These are phyloP conservation scores for Hyaloscypha bicolor DNA, from an alignment of 495 filamentous ascomycete species.

Conservation along the genomic window DNA sequence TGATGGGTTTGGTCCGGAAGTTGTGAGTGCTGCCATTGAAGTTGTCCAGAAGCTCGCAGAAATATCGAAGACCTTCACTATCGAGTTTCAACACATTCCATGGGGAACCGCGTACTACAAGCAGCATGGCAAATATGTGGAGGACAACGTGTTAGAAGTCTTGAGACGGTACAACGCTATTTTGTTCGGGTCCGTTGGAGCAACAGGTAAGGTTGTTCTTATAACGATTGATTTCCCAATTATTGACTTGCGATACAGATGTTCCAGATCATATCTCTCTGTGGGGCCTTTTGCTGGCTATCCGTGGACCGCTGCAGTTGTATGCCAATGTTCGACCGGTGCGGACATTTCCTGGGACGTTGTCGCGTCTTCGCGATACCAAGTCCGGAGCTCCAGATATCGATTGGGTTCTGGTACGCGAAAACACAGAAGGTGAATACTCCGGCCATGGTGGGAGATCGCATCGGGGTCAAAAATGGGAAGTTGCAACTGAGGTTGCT, in stretches of 20 bases:
- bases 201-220: conserved; percentile 42
- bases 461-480: conserved; percentile 53
- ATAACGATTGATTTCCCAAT: not conserved
- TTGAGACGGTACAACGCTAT: conserved; percentile 55
- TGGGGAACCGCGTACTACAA: conserved; percentile 59
- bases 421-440: conserved; percentile 61
- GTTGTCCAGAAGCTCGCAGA: conserved; percentile 46
- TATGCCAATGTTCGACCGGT: conserved; percentile 59
- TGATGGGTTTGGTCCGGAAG: conserved; percentile 56
- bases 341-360: conserved; percentile 49
- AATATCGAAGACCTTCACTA: conserved; percentile 48
- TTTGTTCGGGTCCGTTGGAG: conserved; percentile 57
- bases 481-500: conserved; percentile 54
- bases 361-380: conserved; percentile 49
- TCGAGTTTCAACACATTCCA: conserved; percentile 53
- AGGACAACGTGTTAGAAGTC: conserved; percentile 53
- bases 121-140: conserved; percentile 52
- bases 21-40: conserved; percentile 50
- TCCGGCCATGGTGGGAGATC: conserved; percentile 59
- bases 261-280: conserved; percentile 60
- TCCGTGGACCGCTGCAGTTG: conserved; percentile 54
- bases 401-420: conserved; percentile 58
- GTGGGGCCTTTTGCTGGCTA: conserved; percentile 56
- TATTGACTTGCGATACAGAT: conserved; percentile 34
- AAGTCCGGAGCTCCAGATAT: conserved; percentile 36